Conservation (phyloP, 2,329 filamentous ascomycete species). For the Macrophomina tecta region DNA sequence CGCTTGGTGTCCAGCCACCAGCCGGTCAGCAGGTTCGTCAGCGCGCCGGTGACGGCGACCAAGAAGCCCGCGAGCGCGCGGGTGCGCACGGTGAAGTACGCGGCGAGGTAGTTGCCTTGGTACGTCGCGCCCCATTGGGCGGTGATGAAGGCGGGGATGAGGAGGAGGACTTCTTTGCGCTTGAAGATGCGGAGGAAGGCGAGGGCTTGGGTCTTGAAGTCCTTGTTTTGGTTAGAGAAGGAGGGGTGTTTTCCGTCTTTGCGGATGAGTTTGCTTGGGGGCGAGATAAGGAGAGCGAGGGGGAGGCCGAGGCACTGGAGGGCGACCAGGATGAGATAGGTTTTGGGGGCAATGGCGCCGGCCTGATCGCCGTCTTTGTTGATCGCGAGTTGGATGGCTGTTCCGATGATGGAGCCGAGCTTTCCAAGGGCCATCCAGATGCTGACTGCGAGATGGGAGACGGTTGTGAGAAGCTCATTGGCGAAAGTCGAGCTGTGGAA, state of each 20-base stretch:
- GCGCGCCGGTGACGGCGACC: slow-evolving; percentile 54
- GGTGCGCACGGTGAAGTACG: slow-evolving; percentile 59
- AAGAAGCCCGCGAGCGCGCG: slow-evolving; percentile 54
- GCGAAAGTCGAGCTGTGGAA: not conserved
- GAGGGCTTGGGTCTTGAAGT: slow-evolving; percentile 42
- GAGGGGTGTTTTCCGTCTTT: slow-evolving; percentile 44
- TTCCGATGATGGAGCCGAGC: slow-evolving; percentile 60
- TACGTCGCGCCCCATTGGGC: slow-evolving; percentile 61
- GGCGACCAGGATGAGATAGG: slow-evolving; percentile 47
- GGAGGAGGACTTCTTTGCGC: slow-evolving; percentile 54
- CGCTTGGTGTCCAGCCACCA: slow-evolving; percentile 56
- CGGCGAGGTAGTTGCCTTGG: slow-evolving; percentile 59
- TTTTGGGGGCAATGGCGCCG: slow-evolving; percentile 55
- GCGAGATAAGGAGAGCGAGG: slow-evolving; percentile 52
- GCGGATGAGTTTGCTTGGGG: slow-evolving; percentile 54
- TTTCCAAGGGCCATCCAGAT: slow-evolving; percentile 62
- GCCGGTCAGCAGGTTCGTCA: slow-evolving; percentile 57
- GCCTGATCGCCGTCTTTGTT: slow-evolving; percentile 52
- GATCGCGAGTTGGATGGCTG: slow-evolving; percentile 58
- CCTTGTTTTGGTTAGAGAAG: slow-evolving; percentile 5
- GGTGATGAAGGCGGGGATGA: slow-evolving; percentile 57
- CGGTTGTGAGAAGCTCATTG: not conserved
- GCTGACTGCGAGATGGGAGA: slow-evolving; percentile 38
- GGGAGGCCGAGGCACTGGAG: slow-evolving; percentile 56
- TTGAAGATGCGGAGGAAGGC: slow-evolving; percentile 43